Evolutionary conservation across 441 rosid species (phyloP), one percentile per base, ranked within the genome.

Genomic region (Croton laevigatus): DNA sequence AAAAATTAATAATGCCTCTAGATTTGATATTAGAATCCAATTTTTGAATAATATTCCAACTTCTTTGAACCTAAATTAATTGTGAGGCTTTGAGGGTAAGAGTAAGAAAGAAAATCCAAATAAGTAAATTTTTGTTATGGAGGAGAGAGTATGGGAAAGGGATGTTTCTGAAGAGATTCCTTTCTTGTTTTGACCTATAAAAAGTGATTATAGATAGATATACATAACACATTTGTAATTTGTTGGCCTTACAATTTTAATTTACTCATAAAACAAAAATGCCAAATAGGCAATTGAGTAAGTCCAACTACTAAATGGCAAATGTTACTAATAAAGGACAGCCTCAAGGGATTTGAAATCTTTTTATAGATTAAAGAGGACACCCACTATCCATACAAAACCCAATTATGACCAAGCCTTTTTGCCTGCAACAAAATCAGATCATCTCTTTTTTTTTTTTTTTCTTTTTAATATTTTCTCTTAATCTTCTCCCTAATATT

Each of bases 231-330:
- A 44, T 32, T 40, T 40, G 52, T 19, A 19, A 51, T 38, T 46
- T 48, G 38, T 54, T 46, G 60, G 34, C 59, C 71, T 13, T 37
- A n/a, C 48, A 52, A 12, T 27, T 40, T 37, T 38, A 23, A 52
- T 17, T 37, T 55, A 3, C 20, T 9, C 1, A 27, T 7, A 51
- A 7, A 36, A 44, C 16, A 38, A 54, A 57, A 27, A 16, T 1
- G 34, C 59, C 59, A 49, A 54, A 54, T 20, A 3, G 59, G 61
- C 8, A 53, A 3, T 27, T 13, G 57, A 74, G 52, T 49, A 66
- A 72, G 59, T 65, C 59, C 80, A 75, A 74, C 17, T 8, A 72
- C 76, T 80, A 76, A 62, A 75, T 2, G 77, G 87, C 81, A 66
- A 74, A 58, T 44, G 76, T 54, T 1, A 27, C 32, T 27, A 66